Evolutionary conservation across 805 yeast genomes (phyloP), one percentile per base, ranked within the genome.

Genomic region (Zygosaccharomyces lentus): DNA sequence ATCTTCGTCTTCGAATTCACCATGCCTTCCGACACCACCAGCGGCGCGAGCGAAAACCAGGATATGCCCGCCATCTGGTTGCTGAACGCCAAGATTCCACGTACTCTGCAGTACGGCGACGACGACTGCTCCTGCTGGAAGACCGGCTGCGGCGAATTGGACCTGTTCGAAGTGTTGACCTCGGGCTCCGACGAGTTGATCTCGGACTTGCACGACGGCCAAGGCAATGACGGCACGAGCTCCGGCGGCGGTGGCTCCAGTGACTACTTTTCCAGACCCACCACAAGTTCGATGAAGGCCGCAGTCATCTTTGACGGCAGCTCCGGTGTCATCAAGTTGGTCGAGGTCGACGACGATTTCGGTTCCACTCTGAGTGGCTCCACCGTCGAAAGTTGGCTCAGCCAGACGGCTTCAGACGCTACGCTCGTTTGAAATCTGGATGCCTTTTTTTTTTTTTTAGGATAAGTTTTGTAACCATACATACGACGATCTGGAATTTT

Each of bases 41-140:
- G 74, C 29, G 72, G 76, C 50, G 65, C 75, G 37, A 27, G 43
- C 23, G 57, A 62, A 46, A 89, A 90, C 76, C 76, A 76, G 62
- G 97, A 93, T 69, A 91, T 93, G 98, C 99, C 99, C 56, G 98
- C 99, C 52, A 78, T 90, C 59, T 90, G 98, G 98, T 74, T 90
- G 68, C 80, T 90, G 67, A 90, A 90, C 68, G 96, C 96, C 52
- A 86, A 87, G 75, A 83, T 90, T 64, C 96, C 99, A 71, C 87
- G 99, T 77, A 90, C 97, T 56, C 71, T 82, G 62, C 98, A 93
- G 73, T 93, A 93, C 71, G 97, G 97, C 67, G 73, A 73, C 50
- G 66, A 82, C 21, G 65, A 77, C 16, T 93, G 98, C 76, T 88
- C 97, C 30, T 93, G 99, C 78, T 93, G 99, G 99, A 60, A 78